Evolutionary conservation across 2,329 filamentous ascomycete genomes (phyloP), one percentile per base, ranked within the genome.

Genomic region (Zalaria sp.): DNA sequence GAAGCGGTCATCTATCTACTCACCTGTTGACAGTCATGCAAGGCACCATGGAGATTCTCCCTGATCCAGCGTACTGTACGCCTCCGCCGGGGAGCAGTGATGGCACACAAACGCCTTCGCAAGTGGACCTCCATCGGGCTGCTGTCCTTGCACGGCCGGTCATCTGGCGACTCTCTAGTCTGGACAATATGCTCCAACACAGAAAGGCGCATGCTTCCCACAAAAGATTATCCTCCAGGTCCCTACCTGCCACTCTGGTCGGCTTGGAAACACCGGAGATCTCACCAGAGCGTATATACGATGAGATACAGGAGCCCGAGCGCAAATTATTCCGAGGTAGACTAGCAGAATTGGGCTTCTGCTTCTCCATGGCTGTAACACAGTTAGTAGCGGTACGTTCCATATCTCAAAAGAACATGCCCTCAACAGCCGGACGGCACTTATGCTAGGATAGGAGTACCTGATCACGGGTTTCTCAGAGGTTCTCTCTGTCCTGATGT

Each of bases 401-500:
- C 27, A 25, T 25, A 4, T 3, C 4, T 3, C 5, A 10, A 4
- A 27, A 5, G 3, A 10, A 26, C 29, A 27, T 41, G 25, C 7
- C 6, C 28, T 27, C 18, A 32, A 25, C 27, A 5, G 28, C 38
- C 38, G 35, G 18, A 18, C 18, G 18, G 18, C 18, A 40, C 26
- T 11, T 28, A 25, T 28, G 7, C n/a, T 32, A 7, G 29, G n/a
- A n/a, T 26, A 47, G 43, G 58, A 61, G 31, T 61, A 57, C 46
- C 51, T 59, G 45, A 59, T 61, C 39, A 57, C 55, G 1, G 58
- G 58, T 8, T 61, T 61, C 39, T 55, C 57, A 1, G 51, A 60
- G 18, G 53, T 59, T 25, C 51, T 61, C 0, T 54, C 57, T 4
- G 50, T 50, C 5, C 47, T 60, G 26, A 42, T 54, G 11, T 37